These are phyloP conservation scores for Hymenoscyphus fructigenus DNA, from an alignment of 2,329 filamentous ascomycete species.

Conservation along the genomic window DNA sequence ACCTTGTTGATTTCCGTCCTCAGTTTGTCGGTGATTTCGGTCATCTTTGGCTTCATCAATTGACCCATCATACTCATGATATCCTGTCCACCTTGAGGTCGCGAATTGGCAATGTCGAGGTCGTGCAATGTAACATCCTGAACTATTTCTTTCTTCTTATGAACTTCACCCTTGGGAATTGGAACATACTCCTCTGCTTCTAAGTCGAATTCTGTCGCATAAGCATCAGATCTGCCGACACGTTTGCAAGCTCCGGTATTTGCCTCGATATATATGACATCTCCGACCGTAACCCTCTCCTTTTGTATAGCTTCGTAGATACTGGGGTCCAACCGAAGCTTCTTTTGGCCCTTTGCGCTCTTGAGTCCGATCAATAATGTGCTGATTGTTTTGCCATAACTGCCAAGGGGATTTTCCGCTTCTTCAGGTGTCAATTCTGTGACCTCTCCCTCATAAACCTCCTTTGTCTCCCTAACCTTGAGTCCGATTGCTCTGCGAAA, in stretches of 20 bases:
- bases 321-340: slow-evolving; percentile 91
- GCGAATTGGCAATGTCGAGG: slow-evolving; percentile 90
- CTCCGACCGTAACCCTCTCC: slow-evolving; percentile 91
- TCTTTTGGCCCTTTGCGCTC: slow-evolving; percentile 95
- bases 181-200: slow-evolving; percentile 99
- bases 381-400: slow-evolving; percentile 96
- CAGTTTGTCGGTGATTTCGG: slow-evolving; percentile 97
- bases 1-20: slow-evolving; percentile 98
- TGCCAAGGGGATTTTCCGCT: slow-evolving; percentile 93
- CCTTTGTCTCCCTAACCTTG: slow-evolving; percentile 96
- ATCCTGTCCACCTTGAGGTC: slow-evolving; percentile 95
- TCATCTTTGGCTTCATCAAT: slow-evolving; percentile 99
- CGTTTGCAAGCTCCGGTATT: slow-evolving; percentile 98
- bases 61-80: slow-evolving; percentile 99
- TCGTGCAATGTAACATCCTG: slow-evolving; percentile 98
- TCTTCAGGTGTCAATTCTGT: slow-evolving; percentile 97
- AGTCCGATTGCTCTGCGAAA: slow-evolving; percentile 95
- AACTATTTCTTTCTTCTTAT: slow-evolving; percentile 99
- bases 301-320: slow-evolving; percentile 99
- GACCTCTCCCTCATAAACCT: slow-evolving; percentile 98
- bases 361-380: slow-evolving; percentile 93
- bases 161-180: slow-evolving; percentile 96
- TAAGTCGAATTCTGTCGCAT: slow-evolving; percentile 96
- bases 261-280: slow-evolving; percentile 98
- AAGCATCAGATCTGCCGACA: slow-evolving; percentile 92